Evolutionary conservation across 1,284 basidiomycete species (phyloP), one percentile per base, ranked within the genome.

Genomic region (Caloboletus inedulis): DNA sequence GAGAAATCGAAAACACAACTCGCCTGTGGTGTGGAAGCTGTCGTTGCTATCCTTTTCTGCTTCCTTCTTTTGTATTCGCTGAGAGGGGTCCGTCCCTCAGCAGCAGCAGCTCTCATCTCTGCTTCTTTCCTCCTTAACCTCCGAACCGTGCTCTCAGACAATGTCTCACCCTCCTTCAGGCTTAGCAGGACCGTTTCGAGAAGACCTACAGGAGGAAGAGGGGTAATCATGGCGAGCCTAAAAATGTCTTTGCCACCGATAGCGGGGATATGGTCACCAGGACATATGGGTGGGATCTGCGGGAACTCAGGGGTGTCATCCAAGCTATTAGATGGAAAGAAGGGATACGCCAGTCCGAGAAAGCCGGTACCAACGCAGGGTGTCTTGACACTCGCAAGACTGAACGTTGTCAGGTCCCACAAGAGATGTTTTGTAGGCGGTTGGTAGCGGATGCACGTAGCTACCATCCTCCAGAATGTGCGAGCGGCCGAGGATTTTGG

Each of bases 381-480:
- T 3, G 49, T 42, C 55, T 48, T 61, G 54, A 68, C 46, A 4
- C 63, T 66, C 6, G 65, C 65, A 31, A 68, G 63, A 29, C 49
- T 68, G 43, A 68, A 64, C 1, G 53, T 68, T 7, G 50, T 55
- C 39, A 68, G 19, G 44, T 53, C 49, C 41, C 59, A 43, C 43
- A 64, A 21, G 45, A 66, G 62, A 43, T 64, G 59, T 31, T 34
- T 35, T n/a, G 63, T 49, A 4, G 54, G 51, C 1, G 63, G 65
- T 35, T 68, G 43, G 33, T 68, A 68, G 14, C 47, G 52, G 42
- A 64, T 68, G 34, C 65, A 68, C 3, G 49, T 43, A 0, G 62
- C 65, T 6, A 64, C 62, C 47, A 64, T 58, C 46, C 60, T 68
- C 62, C 62, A 61, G 43, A 68, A 64, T 18, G 52, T 58, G 40